phyloP scores from a whole-genome alignment of 2,329 filamentous ascomycete species.

The Ophiostoma tasmaniense region DNA sequence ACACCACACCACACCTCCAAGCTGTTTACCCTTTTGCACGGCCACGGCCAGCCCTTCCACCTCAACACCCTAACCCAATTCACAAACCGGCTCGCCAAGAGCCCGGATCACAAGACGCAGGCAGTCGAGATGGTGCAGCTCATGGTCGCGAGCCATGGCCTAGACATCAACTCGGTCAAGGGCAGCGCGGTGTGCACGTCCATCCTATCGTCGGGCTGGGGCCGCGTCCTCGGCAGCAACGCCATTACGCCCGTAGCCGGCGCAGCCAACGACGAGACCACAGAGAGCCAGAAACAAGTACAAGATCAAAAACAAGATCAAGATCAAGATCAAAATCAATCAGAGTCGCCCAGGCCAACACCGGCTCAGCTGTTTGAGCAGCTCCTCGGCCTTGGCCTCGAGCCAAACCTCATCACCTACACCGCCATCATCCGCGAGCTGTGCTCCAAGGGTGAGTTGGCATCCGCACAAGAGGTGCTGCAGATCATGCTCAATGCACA shows the following conservation, averaged over 20 bases:
- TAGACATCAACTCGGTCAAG: conserved; percentile 39
- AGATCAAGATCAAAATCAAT: too few relatives aligned
- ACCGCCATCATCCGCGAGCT: conserved; percentile 65
- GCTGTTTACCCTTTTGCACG: conserved; percentile 31
- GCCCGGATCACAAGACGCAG: conserved; percentile 30
- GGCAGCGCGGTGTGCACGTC: conserved; percentile 50
- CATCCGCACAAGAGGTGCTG: conserved; percentile 57
- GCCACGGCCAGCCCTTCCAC: conserved; percentile 28
- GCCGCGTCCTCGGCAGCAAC: neutral
- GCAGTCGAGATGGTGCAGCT: conserved; percentile 38
- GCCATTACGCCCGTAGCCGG: neutral
- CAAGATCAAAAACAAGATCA: too few relatives aligned
- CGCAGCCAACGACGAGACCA: neutral
- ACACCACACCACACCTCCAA: conserved; percentile 23
- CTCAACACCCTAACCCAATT: conserved; percentile 40
- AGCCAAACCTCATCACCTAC: conserved; percentile 54
- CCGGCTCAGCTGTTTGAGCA: conserved; percentile 46
- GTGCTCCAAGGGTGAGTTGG: conserved; percentile 52
- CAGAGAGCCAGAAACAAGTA: too few relatives aligned
- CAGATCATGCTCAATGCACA: conserved; percentile 51
- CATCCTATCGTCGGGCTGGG: conserved; percentile 35
- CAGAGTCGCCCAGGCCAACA: too few relatives aligned
- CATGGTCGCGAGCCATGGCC: conserved; percentile 27
- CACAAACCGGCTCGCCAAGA: conserved; percentile 37
- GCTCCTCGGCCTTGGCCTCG: conserved; percentile 52